Evolutionary conservation across 371 early-diverging fungal genomes (phyloP), one percentile per base, ranked within the genome.

Genomic region (Enterocytospora artemiae): DNA sequence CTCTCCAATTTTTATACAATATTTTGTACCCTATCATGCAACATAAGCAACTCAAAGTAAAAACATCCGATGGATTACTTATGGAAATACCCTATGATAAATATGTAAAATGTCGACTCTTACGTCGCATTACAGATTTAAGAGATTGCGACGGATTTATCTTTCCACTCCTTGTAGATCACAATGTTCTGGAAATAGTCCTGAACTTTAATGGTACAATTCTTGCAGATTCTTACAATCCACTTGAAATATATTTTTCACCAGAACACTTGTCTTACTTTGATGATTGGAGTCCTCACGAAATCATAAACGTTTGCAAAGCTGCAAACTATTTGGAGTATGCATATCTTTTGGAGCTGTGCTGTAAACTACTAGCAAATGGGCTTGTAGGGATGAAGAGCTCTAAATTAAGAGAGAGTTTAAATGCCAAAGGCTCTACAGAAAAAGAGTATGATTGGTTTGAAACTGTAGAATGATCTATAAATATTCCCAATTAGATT

Each of bases 301-400:
- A 55, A 1, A 27, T 60, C 66, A 39, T 76, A 20, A 54, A 63
- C 2, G 58, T 72, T 34, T 63, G 68, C 45, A 69, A 60, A 43
- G 69, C 67, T 27, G 74, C 69, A 7, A 73, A 68, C 43, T 76
- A 76, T 59, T 56, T 76, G 4, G 52, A 74, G 24, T 73, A 71
- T 53, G 67, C 70, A 7, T 57, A 57, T 27, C 65, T 74, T 37
- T 51, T 76, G 22, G 77, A 76, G 59, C 20, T 76, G 2, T 71
- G 69, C 33, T 76, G 77, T 57, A 73, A 74, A 46, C 34, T 64
- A 18, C 56, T 76, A 27, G 59, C 77, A 27, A 39, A 27, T 45
- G 7, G 9, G 24, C 7, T 39, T 5, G 5, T 37, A 37, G 37
- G 16, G 16, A 37, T 16, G 16, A 37, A 37, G 5, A 16, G 37